Base-by-base conservation (phyloP, 106 monocot species). In the Acanthochlamys bracteata region DNA sequence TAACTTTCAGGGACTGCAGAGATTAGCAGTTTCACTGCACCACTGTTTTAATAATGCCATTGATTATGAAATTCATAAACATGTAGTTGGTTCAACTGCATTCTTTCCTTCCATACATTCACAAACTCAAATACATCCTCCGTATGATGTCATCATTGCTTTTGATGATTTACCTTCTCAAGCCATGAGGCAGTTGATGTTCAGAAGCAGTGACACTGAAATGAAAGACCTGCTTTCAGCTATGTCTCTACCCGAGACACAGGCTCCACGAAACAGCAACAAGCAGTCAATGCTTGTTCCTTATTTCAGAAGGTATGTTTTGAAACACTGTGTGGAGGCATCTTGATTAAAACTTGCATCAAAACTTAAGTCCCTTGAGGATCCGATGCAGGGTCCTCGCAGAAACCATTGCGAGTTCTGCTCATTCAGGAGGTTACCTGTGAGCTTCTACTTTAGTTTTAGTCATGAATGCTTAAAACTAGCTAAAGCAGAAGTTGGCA, bases 211-310 rank as follows among this genome's bases (percentile, higher is more conserved):
- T 70, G 74, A 51, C 13, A 60, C 41, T 54, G 79, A 84, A 57
- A 80, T 90, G 71, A 78, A 71, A 55, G 64, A 82, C 53, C 58
- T 86, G 20, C 71, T 84, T 51, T 80, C 84, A 53, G 66, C 71
- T 59, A 54, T 86, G 64, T 15, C 76, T 26, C 74, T 81, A 71
- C 67, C 83, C 57, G 13, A 66, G 39, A 43, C 72, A 43, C 78
- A 72, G 39, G 66, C 59, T 55, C 65, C 66, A 55, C 61, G 54
- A 60, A 25, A 52, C 54, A 63, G 71, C 54, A 74, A 51, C 25
- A 86, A 78, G 33, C 67, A 57, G 24, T 46, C 86, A 57, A 77
- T 82, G 79, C 82, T 95, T 21, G 78, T 90, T 66, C 94, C 89
- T 10, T 95, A 95, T 55, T 95, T 95, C 55, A 80, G 72, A 52